Base-by-base conservation (phyloP, 805 yeast species). In the Kazachstania psychrophila region DNA sequence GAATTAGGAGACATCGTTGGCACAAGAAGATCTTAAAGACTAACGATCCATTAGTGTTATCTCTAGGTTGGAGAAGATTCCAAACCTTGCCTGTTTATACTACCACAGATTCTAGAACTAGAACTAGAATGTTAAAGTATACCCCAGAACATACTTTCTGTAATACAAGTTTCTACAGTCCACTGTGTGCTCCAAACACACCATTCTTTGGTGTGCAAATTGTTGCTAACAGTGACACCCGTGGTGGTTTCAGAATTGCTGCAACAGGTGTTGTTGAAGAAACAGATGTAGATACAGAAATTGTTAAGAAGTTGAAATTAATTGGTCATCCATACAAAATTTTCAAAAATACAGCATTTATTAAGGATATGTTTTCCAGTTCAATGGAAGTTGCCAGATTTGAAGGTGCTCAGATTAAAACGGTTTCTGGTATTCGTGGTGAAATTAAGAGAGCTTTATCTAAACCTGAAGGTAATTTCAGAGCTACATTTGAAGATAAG, bases 81-180 rank as follows among this genome's bases (percentile, higher is more conserved):
- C 99, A 92, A 62, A 88, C 98, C 0, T 65, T 89, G 38, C 99
- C 99, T 7, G 72, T 92, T 18, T 92, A 88, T 59, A 88, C 98
- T 3, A 92, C 98, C 0, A 77, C 95, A 6, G 99, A 92, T 61
- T 92, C 98, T 6, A 73, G 99, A 64, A 92, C 99, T 11, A 75
- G 99, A 68, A 89, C 88, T 54, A 80, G 98, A 66, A 85, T 92
- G 96, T 72, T 92, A 64, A 92, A 92, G 58, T 92, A 92, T 59
- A 92, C 98, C 0, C 98, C 98, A 6, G 99, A 92, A 56, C 99
- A 92, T 61, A 85, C 96, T 17, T 89, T 82, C 58, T 92, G 98
- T 69, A 78, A 80, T 56, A 96, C 95, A 1, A 81, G 95, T 23
- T 87, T 92, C 61, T 92, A 87, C 55, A 98, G 98, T 1, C 99